Evolutionary conservation across 495 filamentous ascomycete genomes (phyloP).

Genomic region (Physcia stellaris): DNA sequence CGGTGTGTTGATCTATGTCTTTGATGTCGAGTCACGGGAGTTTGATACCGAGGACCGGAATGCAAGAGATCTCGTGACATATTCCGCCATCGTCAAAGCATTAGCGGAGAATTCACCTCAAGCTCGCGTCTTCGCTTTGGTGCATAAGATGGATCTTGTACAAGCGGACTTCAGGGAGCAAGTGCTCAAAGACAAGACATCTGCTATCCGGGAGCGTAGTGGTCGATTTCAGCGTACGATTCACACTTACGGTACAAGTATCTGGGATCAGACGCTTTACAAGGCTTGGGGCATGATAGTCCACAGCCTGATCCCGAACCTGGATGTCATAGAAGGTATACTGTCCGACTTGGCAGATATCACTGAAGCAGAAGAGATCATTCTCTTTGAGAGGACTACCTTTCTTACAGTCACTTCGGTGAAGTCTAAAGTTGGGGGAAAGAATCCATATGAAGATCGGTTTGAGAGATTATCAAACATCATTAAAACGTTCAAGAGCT

Average conservation of each 20-base stretch:
- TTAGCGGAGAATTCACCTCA: conserved; percentile 70
- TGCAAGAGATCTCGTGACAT: conserved; percentile 69
- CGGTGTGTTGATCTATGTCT: conserved; percentile 96
- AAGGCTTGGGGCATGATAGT: conserved; percentile 96
- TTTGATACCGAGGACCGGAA: conserved; percentile 37
- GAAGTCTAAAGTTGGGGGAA: conserved; percentile 51
- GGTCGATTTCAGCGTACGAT: conserved; percentile 45
- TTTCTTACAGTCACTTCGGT: conserved; percentile 88
- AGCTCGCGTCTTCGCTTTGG: conserved; percentile 79
- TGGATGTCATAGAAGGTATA: conserved; percentile 76
- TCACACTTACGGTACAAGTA: conserved; percentile 77
- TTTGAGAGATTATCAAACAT: conserved; percentile 93
- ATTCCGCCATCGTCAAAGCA: conserved; percentile 72
- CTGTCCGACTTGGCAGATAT: conserved; percentile 62
- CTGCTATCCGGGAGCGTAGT: conserved; percentile 60
- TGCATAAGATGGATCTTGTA: conserved; percentile 99
- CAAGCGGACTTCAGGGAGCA: conserved; percentile 59
- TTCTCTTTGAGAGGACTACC: conserved; percentile 89
- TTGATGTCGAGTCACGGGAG: conserved; percentile 92
- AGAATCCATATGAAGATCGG: conserved; percentile 80
- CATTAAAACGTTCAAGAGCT: conserved; percentile 93
- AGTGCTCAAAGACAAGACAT: conserved; percentile 66
- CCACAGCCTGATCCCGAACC: conserved; percentile 87
- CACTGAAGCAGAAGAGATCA: conserved; percentile 84
- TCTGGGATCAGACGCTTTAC: conserved; percentile 98